These are phyloP conservation scores for Batkoa obscura DNA, from an alignment of 371 early-diverging fungal species.

Conservation along the genomic window DNA sequence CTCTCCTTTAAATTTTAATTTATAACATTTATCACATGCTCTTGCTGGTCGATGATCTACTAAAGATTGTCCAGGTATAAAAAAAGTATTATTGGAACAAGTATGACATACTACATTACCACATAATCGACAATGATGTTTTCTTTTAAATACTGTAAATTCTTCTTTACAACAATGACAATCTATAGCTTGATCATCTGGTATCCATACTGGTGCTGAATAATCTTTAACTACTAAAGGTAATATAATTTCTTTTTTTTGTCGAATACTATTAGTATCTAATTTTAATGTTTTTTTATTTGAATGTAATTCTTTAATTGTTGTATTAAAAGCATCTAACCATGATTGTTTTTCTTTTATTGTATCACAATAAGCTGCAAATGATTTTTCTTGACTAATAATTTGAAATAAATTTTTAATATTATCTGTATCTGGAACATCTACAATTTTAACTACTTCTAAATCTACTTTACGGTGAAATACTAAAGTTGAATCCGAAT, in stretches of 20 bases:
- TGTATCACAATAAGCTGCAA: slow-evolving; percentile 16
- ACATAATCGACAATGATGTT: slow-evolving; percentile 53
- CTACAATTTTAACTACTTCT: slow-evolving; percentile 33
- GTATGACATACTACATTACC: slow-evolving; percentile 48
- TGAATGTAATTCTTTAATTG: slow-evolving; percentile 23
- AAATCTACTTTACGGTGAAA: slow-evolving; percentile 42
- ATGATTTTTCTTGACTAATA: slow-evolving; percentile 46
- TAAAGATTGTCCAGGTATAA: slow-evolving; percentile 9
- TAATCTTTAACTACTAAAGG: slow-evolving; percentile 26
- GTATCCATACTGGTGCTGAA: slow-evolving; percentile 48
- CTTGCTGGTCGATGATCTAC: slow-evolving; percentile 10
- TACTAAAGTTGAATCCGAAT: slow-evolving; percentile 9
- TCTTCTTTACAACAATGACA: slow-evolving; percentile 34
- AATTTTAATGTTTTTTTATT: slow-evolving; percentile 32
- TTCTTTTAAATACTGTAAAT: slow-evolving; percentile 28
- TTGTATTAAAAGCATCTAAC: slow-evolving; percentile 27
- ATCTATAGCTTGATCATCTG: slow-evolving; percentile 23
- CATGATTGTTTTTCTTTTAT: slow-evolving; percentile 30
- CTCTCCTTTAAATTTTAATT: slow-evolving; percentile 8
- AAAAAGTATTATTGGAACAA: slow-evolving; percentile 28
- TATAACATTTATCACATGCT: slow-evolving; percentile 12
- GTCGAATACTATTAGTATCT: slow-evolving; percentile 12
- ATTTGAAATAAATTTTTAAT: slow-evolving; percentile 36
- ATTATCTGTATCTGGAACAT: slow-evolving; percentile 21
- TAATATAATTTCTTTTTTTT: slow-evolving; percentile 6